Conservation (phyloP, 306 rosid genomes). For the Dryas drummondii region DNA sequence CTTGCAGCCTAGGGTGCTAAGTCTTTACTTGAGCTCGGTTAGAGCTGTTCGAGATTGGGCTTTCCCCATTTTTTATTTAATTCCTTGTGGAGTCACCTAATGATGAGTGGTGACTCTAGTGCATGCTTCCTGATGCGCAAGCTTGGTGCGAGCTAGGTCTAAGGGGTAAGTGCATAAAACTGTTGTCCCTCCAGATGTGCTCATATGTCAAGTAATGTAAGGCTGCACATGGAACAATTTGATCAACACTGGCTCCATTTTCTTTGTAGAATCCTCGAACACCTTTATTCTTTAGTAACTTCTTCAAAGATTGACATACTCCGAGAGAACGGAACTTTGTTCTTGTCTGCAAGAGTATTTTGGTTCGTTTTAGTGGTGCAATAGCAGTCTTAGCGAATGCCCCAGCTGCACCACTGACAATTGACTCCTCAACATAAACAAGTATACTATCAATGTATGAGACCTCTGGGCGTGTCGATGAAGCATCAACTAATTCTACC, state of each 20-base stretch:
- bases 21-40: no score
- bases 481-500: constrained; percentile 74
- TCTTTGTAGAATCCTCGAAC: constrained; percentile 80
- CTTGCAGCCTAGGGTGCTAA: no score
- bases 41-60: no score
- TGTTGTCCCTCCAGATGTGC: constrained; percentile 94
- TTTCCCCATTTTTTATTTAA: no score
- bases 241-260: constrained; percentile 90
- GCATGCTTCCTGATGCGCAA: constrained; percentile 72
- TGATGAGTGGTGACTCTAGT: no score
- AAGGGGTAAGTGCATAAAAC: constrained; percentile 88
- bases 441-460: constrained; percentile 59
- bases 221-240: constrained; percentile 94
- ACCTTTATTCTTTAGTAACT: constrained; percentile 69
- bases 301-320: constrained; percentile 70
- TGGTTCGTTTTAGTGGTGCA: constrained; percentile 88
- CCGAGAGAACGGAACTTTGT: constrained; percentile 74
- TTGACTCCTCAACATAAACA: constrained; percentile 72
- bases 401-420: constrained; percentile 93
- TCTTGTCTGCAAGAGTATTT: constrained; percentile 98
- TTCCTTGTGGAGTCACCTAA: no score
- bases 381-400: constrained; percentile 78
- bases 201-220: constrained; percentile 95
- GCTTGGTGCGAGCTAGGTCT: constrained; percentile 96
- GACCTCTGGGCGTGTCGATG: constrained; percentile 48